A percentile compares a stretch with the other conserved stretches of the same genome.
phyloP scores from a whole-genome alignment of 768 basidiomycete species.

The Leucosporidium creatinivorum region DNA sequence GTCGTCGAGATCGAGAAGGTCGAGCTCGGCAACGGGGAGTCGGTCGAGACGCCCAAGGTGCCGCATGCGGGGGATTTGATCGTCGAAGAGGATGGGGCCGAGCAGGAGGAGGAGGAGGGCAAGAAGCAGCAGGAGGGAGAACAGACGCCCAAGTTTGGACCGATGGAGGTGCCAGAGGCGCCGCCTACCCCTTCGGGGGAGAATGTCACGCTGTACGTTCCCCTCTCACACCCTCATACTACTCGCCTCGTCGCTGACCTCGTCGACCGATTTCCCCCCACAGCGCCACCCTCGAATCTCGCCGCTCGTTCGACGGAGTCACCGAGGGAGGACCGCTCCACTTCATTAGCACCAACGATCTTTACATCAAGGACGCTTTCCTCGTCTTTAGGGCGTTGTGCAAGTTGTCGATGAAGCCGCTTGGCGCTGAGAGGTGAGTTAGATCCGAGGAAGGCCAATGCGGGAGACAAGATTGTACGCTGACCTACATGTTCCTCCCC shows the following conservation, averaged over 20 bases:
- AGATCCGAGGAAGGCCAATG: too few species aligned
- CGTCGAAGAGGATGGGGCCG: neutral
- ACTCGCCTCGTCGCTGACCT: too few species aligned
- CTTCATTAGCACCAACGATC: conserved; percentile 54
- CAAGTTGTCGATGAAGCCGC: conserved; percentile 95
- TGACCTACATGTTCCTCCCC: neutral
- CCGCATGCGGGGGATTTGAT: neutral
- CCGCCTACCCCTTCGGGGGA: conserved; percentile 1
- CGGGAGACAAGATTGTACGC: too few species aligned
- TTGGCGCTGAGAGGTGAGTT: conserved; percentile 80
- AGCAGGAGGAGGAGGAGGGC: neutral
- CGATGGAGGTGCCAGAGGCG: neutral
- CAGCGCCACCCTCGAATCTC: neutral
- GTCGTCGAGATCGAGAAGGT: neutral
- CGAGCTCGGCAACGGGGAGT: neutral
- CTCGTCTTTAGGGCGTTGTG: conserved; percentile 94
- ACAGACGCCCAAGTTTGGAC: neutral
- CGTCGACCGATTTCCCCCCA: too few species aligned
- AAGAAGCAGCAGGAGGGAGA: conserved; percentile 2
- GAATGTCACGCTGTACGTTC: conserved; percentile 24
- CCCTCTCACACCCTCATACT: too few species aligned
- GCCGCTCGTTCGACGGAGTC: conserved; percentile 3
- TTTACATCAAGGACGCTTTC: conserved; percentile 96
- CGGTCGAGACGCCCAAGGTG: neutral
- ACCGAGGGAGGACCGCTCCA: conserved; percentile 2